A percentile compares a stretch with the other conserved stretches of the same genome.
phyloP scores from a whole-genome alignment of 805 yeast genomes.

The Dipodascopsis uninucleata region DNA sequence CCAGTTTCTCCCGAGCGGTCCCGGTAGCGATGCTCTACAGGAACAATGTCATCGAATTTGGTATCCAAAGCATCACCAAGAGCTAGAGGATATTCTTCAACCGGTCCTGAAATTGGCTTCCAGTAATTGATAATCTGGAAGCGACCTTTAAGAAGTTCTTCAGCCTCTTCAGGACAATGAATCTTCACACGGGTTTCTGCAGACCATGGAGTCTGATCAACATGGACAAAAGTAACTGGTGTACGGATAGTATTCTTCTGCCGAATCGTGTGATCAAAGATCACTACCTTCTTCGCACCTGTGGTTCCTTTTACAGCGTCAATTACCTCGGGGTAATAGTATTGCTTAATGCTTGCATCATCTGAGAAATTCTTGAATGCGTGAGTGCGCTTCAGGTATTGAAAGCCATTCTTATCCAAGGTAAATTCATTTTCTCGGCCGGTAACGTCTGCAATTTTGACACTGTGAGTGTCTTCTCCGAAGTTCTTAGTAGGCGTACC shows the following conservation, averaged over 20 bases:
- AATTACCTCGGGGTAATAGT: conserved; percentile 28
- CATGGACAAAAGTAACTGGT: conserved; percentile 29
- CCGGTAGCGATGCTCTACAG: conserved; percentile 25
- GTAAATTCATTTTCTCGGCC: conserved; percentile 19
- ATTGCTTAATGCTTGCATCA: conserved; percentile 22
- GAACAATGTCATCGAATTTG: conserved; percentile 21
- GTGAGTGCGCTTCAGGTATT: conserved; percentile 17
- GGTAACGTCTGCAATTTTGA: conserved; percentile 12
- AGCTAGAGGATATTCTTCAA: conserved; percentile 28
- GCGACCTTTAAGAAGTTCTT: conserved; percentile 22
- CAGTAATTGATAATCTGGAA: conserved; percentile 31
- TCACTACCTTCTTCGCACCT: conserved; percentile 26
- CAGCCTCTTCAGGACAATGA: conserved; percentile 28
- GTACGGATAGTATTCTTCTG: conserved; percentile 24
- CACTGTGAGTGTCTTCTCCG: background rate
- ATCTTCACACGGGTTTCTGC: conserved; percentile 26
- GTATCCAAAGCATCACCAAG: conserved; percentile 27
- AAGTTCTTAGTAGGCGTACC: conserved; percentile 26
- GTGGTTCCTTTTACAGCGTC: conserved; percentile 25
- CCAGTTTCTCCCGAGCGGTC: conserved; percentile 30
- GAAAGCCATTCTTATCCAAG: conserved; percentile 25
- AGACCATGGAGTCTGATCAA: conserved; percentile 30
- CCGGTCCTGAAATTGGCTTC: conserved; percentile 28
- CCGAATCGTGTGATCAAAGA: conserved; percentile 30
- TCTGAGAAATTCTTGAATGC: conserved; percentile 18